These are phyloP conservation scores for Hygrophila difformis DNA, from an alignment of 257 asterid species.

Conservation along the genomic window DNA sequence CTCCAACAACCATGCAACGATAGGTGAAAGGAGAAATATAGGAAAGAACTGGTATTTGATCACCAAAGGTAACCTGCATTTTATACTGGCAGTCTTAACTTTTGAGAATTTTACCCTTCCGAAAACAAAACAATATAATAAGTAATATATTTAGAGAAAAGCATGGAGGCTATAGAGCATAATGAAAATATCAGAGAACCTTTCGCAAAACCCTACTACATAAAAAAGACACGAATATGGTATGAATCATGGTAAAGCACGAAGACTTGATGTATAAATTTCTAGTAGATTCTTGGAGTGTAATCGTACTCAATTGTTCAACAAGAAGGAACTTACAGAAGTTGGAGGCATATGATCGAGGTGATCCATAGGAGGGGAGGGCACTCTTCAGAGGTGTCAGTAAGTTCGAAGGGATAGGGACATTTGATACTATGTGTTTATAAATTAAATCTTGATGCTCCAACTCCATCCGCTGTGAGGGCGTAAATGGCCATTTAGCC, in stretches of 20 bases:
- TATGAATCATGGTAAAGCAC: background rate
- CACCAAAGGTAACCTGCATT: no score
- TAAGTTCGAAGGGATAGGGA: conserved; percentile 75
- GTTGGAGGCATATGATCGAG: conserved; percentile 56
- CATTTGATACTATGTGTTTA: conserved; percentile 68
- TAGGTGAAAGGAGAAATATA: no score
- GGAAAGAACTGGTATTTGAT: no score
- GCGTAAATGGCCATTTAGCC: conserved; percentile 71
- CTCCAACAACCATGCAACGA: background rate
- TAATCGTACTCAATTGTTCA: background rate
- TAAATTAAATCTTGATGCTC: conserved; percentile 92
- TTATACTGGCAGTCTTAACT: no score
- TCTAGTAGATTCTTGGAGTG: background rate
- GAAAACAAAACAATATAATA: no score
- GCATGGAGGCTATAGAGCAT: no score
- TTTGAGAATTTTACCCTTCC: no score
- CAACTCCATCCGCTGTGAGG: conserved; percentile 90
- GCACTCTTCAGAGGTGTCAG: conserved; percentile 68
- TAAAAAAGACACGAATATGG: no score
- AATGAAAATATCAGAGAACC: no score
- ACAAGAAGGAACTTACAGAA: conserved; percentile 35
- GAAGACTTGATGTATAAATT: background rate
- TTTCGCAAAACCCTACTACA: no score
- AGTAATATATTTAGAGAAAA: no score
- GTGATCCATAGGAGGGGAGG: conserved; percentile 45